Percentiles rank a stretch among this genome's conserved stretches.
Evolutionary conservation across 257 asterid genomes (phyloP).

Genomic region (Anisodus acutangulus): DNA sequence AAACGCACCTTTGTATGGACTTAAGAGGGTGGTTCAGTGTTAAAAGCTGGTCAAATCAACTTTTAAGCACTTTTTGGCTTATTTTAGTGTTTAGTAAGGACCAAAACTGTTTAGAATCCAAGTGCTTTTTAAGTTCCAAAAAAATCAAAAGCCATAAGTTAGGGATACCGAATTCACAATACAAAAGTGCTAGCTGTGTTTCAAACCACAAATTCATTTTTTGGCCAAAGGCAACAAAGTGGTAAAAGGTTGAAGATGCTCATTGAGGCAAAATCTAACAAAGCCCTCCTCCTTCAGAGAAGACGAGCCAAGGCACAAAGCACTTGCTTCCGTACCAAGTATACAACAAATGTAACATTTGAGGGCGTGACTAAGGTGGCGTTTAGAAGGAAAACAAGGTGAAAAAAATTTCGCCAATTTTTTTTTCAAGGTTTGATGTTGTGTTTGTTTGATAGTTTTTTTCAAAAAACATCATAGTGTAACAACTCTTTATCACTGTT

Average conservation of each 20-base stretch:
- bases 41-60: not conserved
- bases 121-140: not conserved
- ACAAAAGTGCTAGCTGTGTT: not conserved
- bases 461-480: not conserved
- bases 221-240: slow-evolving; percentile 12
- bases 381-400: not conserved
- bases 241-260: not conserved
- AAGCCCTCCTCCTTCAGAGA: not conserved
- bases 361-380: not conserved
- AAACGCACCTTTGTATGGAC: not conserved
- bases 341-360: not conserved
- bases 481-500: not conserved
- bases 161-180: not conserved
- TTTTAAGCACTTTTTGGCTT: not conserved
- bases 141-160: not conserved
- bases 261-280: not conserved
- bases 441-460: slow-evolving; percentile 12
- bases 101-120: not conserved
- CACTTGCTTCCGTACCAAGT: not conserved
- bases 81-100: not conserved
- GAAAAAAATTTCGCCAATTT: not conserved
- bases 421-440: not conserved
- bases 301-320: not conserved
- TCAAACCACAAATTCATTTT: not conserved
- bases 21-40: not conserved